These are phyloP conservation scores for Escallonia herrerae DNA, from an alignment of 129 eudicot species.

Conservation along the genomic window DNA sequence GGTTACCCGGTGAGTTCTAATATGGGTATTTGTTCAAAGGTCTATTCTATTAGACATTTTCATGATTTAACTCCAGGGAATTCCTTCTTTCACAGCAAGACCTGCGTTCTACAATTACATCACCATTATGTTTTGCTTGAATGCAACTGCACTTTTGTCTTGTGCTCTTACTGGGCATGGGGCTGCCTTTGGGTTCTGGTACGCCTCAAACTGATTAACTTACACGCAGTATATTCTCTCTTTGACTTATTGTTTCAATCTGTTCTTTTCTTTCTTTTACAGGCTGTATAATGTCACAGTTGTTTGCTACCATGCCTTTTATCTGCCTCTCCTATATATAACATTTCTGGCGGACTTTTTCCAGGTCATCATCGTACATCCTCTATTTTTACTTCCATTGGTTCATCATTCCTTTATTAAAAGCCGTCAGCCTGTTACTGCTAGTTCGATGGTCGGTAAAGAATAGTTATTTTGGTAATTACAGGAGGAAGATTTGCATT, in stretches of 20 bases:
- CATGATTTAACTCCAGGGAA: not conserved
- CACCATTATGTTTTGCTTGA: constrained; percentile 27
- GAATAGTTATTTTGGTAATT: constrained; percentile 1
- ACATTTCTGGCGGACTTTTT: constrained; percentile 46
- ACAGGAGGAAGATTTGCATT: constrained; percentile 44
- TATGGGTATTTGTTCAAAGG: no score
- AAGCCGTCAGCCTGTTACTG: no score
- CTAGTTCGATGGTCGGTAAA: no score
- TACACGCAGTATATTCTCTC: not conserved
- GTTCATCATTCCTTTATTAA: not conserved
- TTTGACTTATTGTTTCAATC: not conserved
- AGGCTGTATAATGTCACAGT: constrained; percentile 27
- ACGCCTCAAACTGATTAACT: constrained; percentile 6
- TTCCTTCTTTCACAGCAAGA: constrained; percentile 29
- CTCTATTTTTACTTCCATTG: not conserved
- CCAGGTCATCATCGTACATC: constrained; percentile 23
- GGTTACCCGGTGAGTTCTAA: constrained; percentile 32
- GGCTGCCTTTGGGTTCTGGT: constrained; percentile 40
- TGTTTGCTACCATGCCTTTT: constrained; percentile 37
- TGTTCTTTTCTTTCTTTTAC: constrained; percentile 1
- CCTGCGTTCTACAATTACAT: constrained; percentile 43
- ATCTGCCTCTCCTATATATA: constrained; percentile 34
- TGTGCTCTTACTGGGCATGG: constrained; percentile 32
- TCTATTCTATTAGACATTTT: not conserved
- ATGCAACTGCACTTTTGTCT: constrained; percentile 26